These are phyloP conservation scores for Elaphomyces granulatus DNA, from an alignment of 495 filamentous ascomycete species.

Conservation along the genomic window DNA sequence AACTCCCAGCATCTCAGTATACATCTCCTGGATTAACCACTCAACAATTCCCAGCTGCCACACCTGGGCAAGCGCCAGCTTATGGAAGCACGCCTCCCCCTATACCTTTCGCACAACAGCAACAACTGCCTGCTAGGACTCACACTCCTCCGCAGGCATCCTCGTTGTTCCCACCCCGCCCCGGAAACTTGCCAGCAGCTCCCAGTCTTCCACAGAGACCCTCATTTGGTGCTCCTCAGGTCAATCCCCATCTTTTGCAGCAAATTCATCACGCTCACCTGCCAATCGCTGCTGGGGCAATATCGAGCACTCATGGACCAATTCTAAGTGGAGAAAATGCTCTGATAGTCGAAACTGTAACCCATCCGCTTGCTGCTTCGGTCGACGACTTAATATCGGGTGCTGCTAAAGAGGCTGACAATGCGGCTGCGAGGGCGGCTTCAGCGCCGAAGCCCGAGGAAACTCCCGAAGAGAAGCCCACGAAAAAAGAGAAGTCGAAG, in stretches of 20 bases:
- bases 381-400: slow-evolving; percentile 48
- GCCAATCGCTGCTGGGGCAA: slow-evolving; percentile 6
- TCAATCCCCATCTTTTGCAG: slow-evolving; percentile 45
- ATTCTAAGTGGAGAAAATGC: slow-evolving; percentile 26
- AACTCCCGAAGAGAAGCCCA: slow-evolving; percentile 37
- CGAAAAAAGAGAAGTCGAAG: slow-evolving; percentile 55
- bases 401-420: slow-evolving; percentile 22
- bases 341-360: slow-evolving; percentile 12
- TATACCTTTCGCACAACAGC: slow-evolving; percentile 20
- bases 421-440: slow-evolving; percentile 11
- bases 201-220: slow-evolving; percentile 52
- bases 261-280: slow-evolving; percentile 38
- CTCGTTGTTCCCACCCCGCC: slow-evolving; percentile 28
- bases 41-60: slow-evolving; percentile 26
- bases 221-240: slow-evolving; percentile 38
- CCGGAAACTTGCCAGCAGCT: slow-evolving; percentile 37
- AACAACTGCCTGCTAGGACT: slow-evolving; percentile 24
- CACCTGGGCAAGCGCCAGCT: slow-evolving; percentile 14
- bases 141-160: slow-evolving; percentile 27
- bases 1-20: slow-evolving; percentile 20
- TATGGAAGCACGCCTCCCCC: slow-evolving; percentile 21
- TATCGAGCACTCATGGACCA: slow-evolving; percentile 11
- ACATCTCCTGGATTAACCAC: slow-evolving; percentile 30
- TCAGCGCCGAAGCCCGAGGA: slow-evolving; percentile 17
- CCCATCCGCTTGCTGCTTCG: slow-evolving; percentile 29